Conservation (phyloP, 768 basidiomycete species). For the Psilocybe sp. region DNA sequence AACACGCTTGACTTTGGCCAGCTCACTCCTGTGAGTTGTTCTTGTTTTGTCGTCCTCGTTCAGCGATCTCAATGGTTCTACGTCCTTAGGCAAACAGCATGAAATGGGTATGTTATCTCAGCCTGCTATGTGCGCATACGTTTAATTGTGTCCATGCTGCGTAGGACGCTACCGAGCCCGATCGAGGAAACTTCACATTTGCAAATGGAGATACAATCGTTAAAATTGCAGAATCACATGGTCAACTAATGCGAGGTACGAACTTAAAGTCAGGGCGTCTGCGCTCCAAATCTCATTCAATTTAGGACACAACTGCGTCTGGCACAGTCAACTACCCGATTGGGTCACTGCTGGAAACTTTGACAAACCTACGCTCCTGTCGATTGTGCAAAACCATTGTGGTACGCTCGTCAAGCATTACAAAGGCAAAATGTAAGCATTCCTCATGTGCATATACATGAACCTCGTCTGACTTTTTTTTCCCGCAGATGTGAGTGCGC, state of each 20-base stretch:
- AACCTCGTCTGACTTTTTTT: neutral
- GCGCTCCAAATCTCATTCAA: neutral
- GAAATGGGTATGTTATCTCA: constrained; percentile 45
- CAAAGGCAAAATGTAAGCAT: constrained; percentile 44
- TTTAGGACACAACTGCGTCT: constrained; percentile 42
- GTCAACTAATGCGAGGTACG: constrained; percentile 44
- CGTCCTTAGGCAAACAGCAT: constrained; percentile 39
- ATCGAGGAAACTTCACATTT: constrained; percentile 45
- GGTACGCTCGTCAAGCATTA: constrained; percentile 51
- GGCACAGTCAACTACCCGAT: constrained; percentile 50
- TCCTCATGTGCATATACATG: neutral
- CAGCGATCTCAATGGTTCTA: neutral
- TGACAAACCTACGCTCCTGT: constrained; percentile 37
- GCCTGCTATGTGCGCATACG: neutral
- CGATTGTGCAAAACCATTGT: constrained; percentile 47
- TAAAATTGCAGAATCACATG: constrained; percentile 40
- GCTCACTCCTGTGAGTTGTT: constrained; percentile 36
- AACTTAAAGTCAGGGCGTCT: neutral
- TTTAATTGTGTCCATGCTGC: neutral
- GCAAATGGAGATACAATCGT: constrained; percentile 41
- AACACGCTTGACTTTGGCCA: constrained; percentile 40
- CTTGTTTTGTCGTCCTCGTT: neutral
- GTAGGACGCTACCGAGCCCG: constrained; percentile 52
- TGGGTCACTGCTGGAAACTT: constrained; percentile 46
- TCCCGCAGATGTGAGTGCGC: constrained; percentile 5